Conservation (phyloP, 495 filamentous ascomycete species). For the Neurospora sp. region DNA sequence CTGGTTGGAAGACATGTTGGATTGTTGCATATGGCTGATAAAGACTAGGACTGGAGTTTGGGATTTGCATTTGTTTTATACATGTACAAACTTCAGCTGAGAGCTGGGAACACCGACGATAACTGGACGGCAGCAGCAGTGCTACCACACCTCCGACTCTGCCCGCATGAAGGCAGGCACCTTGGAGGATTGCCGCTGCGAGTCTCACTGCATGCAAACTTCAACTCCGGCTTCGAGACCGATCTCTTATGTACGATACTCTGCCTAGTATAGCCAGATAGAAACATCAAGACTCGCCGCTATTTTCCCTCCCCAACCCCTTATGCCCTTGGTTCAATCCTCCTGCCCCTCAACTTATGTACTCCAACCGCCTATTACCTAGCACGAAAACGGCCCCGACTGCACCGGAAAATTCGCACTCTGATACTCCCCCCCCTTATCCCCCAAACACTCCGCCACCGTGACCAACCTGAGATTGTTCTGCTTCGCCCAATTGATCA, state of each 20-base stretch:
- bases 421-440: slow-evolving; percentile 36
- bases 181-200: not conserved
- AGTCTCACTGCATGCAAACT: not conserved
- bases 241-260: not conserved
- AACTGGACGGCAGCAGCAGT: not conserved
- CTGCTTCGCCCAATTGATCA: slow-evolving; percentile 43
- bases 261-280: not conserved
- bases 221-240: not conserved
- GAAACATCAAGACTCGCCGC: not conserved
- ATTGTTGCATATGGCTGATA: not conserved
- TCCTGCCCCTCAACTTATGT: no score
- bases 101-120: not conserved
- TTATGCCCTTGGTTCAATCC: not conserved
- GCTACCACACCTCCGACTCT: not conserved
- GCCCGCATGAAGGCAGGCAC: not conserved
- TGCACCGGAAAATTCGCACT: slow-evolving; percentile 21
- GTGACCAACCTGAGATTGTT: slow-evolving; percentile 43
- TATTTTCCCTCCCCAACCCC: not conserved
- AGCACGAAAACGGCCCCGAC: slow-evolving; percentile 13
- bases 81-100: not conserved
- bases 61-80: no score
- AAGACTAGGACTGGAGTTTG: no score
- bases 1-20: not conserved
- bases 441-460: slow-evolving; percentile 45
- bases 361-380: not conserved